Base-by-base conservation (phyloP, 1,284 basidiomycete species). In the Hypsizygus ulmarius region DNA sequence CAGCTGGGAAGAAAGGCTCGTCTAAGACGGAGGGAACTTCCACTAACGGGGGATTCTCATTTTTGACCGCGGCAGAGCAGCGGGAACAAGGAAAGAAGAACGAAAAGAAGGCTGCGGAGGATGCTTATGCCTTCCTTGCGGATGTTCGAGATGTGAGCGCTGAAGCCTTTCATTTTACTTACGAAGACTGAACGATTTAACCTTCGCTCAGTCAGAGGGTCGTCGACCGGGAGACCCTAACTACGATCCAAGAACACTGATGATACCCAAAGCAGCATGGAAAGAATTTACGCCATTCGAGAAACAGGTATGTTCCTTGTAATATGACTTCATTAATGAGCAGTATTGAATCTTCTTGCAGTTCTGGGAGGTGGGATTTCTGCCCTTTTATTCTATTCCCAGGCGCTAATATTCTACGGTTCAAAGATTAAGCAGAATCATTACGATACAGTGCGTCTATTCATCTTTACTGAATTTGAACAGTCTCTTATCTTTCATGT, bases 221-320 rank as follows among this genome's bases (percentile, higher is more conserved):
- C 77, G 85, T 51, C 75, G 80, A 39, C 91, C 93, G 11, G 84
- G 79, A 30, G 81, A 96, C 58, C 83, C 90, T 0, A 83, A 90
- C n/a, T 98, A 97, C 63, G 97, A 99, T 63, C 89, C 90, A 2
- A 78, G 96, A 49, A 97, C 97, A 0, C 69, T 99, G 38, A 82
- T 79, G 63, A 82, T 99, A 44, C 95, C 96, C 0, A 71, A 77
- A 25, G 79, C 72, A 40, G 84, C 86, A 0, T 97, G 94, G 93
- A 74, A 76, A 12, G 72, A 76, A 1, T 97, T 99, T 61, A 95
- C 94, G 0, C 94, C 95, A 0, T 99, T 99, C 62, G 96, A 99
- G 71, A 92, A 84, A 60, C 92, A 94, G 75, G 88, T 82, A 50
- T 12, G 75, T 56, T 21, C 6, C 15, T 16, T 54, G 4, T 12